These are phyloP conservation scores for Erysimum cheiranthoides DNA, from an alignment of 345 rosid species.

Conservation along the genomic window DNA sequence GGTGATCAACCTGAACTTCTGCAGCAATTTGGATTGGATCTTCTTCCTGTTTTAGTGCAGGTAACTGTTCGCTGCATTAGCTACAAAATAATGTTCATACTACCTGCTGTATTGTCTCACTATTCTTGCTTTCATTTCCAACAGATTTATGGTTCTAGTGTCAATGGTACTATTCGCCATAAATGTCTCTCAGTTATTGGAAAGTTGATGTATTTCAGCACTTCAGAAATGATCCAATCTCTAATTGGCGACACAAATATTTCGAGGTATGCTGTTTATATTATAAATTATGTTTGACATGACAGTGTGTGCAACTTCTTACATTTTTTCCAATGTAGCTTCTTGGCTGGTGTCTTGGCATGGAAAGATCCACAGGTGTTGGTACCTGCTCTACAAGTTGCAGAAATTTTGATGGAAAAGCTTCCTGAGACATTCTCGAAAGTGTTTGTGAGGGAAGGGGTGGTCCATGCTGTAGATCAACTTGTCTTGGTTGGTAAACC, in stretches of 20 bases:
- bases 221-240: constrained; percentile 90
- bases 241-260: constrained; percentile 82
- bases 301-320: constrained; percentile 19
- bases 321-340: constrained; percentile 54
- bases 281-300: constrained; percentile 12
- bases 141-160: constrained; percentile 98
- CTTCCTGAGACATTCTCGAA: constrained; percentile 96
- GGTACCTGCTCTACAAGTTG: constrained; percentile 96
- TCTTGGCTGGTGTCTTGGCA: constrained; percentile 97
- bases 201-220: constrained; percentile 93
- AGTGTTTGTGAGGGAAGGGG: constrained; percentile 96
- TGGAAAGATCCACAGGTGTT: constrained; percentile 99
- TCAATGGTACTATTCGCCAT: constrained; percentile 90
- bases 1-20: constrained; percentile 92
- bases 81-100: constrained; percentile 9
- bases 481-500: constrained; percentile 77
- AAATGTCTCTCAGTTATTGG: constrained; percentile 97
- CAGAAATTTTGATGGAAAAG: constrained; percentile 98
- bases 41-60: constrained; percentile 97
- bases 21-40: constrained; percentile 94
- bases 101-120: constrained; percentile 25
- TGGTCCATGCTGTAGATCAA: constrained; percentile 98
- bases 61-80: constrained; percentile 44
- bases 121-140: constrained; percentile 37
- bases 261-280: constrained; percentile 68